Evolutionary conservation across 345 rosid genomes (phyloP).

Genomic region (Trapa incisa): DNA sequence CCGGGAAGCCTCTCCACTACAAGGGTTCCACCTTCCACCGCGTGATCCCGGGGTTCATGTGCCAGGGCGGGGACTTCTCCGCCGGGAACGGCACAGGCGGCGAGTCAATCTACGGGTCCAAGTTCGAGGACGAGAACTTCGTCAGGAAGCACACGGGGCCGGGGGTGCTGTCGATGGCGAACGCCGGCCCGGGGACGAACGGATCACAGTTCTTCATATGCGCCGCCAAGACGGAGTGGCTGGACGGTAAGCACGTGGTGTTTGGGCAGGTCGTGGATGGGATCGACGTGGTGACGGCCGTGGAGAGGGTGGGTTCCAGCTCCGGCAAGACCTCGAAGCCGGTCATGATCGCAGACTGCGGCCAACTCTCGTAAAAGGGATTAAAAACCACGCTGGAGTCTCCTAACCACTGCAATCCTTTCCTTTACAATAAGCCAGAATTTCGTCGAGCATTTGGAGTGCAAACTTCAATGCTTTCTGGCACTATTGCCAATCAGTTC

Average conservation of each 20-base stretch:
- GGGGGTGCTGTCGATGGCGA: conserved; percentile 36
- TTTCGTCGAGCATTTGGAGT: too few relatives aligned
- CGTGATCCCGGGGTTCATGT: conserved; percentile 40
- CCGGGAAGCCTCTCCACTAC: conserved; percentile 39
- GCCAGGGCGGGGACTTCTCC: conserved; percentile 46
- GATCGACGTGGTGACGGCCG: conserved; percentile 24
- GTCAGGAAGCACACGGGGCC: conserved; percentile 31
- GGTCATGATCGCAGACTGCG: conserved; percentile 25
- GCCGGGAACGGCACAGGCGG: conserved; percentile 40
- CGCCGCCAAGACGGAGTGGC: conserved; percentile 31
- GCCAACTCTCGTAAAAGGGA: conserved; percentile 17
- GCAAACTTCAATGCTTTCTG: too few relatives aligned
- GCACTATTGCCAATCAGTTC: too few relatives aligned
- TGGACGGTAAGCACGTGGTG: conserved; percentile 36
- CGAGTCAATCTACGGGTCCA: conserved; percentile 33
- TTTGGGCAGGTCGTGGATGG: conserved; percentile 32
- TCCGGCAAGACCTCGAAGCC: conserved; percentile 24
- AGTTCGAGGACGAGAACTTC: conserved; percentile 40
- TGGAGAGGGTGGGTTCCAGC: conserved; percentile 26
- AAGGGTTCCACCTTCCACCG: conserved; percentile 36
- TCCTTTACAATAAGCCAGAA: too few relatives aligned
- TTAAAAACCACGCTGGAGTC: too few relatives aligned
- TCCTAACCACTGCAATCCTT: too few relatives aligned
- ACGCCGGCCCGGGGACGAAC: conserved; percentile 29
- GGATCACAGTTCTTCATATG: conserved; percentile 35